A percentile compares a stretch with the other conserved stretches of the same genome.
Conservation (phyloP, 345 rosid species). For the Ceriops zippeliana region DNA sequence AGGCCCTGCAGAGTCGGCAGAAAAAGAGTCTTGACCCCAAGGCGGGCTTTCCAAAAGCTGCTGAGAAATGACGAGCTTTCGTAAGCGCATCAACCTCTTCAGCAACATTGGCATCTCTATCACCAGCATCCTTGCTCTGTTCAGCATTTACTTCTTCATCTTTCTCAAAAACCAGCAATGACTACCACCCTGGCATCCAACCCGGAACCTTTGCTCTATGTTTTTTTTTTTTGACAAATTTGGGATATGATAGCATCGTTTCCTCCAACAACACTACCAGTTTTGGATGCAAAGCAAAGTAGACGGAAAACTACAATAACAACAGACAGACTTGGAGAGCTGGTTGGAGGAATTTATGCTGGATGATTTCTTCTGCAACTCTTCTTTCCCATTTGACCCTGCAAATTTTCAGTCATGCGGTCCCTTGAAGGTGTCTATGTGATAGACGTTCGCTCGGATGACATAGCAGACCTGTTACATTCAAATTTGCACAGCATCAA, state of each 20-base stretch:
- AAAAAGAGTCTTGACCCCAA: neutral
- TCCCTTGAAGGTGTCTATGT: slow-evolving; percentile 52
- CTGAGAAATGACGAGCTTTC: slow-evolving; percentile 59
- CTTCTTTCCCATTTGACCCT: slow-evolving; percentile 46
- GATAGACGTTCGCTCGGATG: slow-evolving; percentile 30
- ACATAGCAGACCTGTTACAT: neutral
- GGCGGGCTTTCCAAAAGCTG: slow-evolving; percentile 51
- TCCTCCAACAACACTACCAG: slow-evolving; percentile 36
- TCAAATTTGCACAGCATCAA: neutral
- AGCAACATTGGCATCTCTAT: slow-evolving; percentile 14
- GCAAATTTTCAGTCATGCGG: slow-evolving; percentile 29
- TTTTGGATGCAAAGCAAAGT: slow-evolving; percentile 43
- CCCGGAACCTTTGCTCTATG: slow-evolving; percentile 41
- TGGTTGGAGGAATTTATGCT: slow-evolving; percentile 22
- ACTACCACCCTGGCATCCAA: slow-evolving; percentile 58
- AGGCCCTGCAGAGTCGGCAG: slow-evolving; percentile 31
- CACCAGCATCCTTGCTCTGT: slow-evolving; percentile 14
- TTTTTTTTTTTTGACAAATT: slow-evolving; percentile 49
- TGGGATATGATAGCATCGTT: slow-evolving; percentile 37
- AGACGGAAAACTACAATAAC: slow-evolving; percentile 35
- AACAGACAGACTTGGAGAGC: neutral
- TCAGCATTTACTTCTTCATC: slow-evolving; percentile 23
- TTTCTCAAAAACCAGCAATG: slow-evolving; percentile 26
- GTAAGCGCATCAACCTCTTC: slow-evolving; percentile 47
- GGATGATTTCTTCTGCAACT: slow-evolving; percentile 38